Base-by-base conservation (phyloP, 805 yeast genomes). In the Metschnikowia aberdeeniae region DNA sequence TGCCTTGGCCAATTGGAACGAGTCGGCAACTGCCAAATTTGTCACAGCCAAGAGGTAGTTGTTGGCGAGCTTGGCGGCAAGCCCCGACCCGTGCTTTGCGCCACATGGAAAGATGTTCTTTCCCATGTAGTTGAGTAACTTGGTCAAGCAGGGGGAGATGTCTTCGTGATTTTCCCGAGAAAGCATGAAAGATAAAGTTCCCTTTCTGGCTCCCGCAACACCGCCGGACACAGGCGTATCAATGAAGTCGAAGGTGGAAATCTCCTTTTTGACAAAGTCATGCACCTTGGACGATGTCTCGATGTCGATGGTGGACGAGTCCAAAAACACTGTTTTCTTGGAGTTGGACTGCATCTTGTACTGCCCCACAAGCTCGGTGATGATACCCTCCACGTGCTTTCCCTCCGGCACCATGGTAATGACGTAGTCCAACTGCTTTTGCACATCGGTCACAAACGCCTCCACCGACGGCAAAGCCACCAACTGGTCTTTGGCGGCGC, bases 181-280 rank as follows among this genome's bases (percentile, higher is more conserved):
- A 11, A 77, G 69, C 82, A 77, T 77, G 54, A 77, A 77, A 2
- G 79, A 72, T 36, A 77, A 62, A 0, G 79, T 70, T 1, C 68
- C 81, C 42, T 76, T 75, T 41, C 72, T 56, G 6, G 82, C 81
- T 1, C 82, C 82, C 0, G 71, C 72, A 1, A 72, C 76, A 12
- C 82, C 82, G 3, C 82, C 82, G 8, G 79, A 73, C 1, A 77
- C 81, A 0, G 82, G 82, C 8, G 81, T 71, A 53, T 77, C 82
- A 33, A 77, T 70, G 51, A 75, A 77, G 46, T 72, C 76, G 44
- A 66, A 68, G 24, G 52, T 44, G 1, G 72, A 67, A 34, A 69
- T 55, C 40, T 62, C 53, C 19, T 45, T 33, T 29, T 59, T 62
- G 42, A 75, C 70, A 35, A 51, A 52, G 6, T 64, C 51, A 41